Base-by-base conservation (phyloP, 73 alveolate genomes). In the Uronychia binucleata region DNA sequence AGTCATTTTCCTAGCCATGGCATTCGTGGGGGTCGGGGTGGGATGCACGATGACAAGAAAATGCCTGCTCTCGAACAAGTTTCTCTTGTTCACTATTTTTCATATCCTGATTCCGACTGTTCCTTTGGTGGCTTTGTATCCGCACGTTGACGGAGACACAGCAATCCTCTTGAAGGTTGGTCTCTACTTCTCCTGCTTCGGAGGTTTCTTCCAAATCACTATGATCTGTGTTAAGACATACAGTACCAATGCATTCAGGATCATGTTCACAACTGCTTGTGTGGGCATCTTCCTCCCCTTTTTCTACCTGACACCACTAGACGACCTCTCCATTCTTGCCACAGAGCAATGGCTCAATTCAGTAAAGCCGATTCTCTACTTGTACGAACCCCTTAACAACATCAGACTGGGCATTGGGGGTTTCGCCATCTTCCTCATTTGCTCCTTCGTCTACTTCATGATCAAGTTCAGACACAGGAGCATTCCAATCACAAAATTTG, bases 21-120 rank as follows among this genome's bases (percentile, higher is more conserved):
- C 19, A 11, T 46, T 46, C 67, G 19, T 46, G n/a, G 67, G 67
- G 5, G 5, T 5, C 19, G 67, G 67, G 67, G 19, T 46, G 5
- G 67, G 67, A 46, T 46, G 67, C 67, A 46, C 67, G 67, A 46
- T 46, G 67, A 46, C 67, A 5, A 46, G 67, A 46, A 46, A 46
- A 46, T 46, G 67, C 67, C 67, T 46, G 19, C 19, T 46, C n/a
- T 5, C 67, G 19, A 46, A 46, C 67, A 46, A 46, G 67, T 46
- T 46, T 46, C 19, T 46, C n/a, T 46, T 46, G 5, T 46, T 46
- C 67, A 46, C 67, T 46, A 11, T 46, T 5, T 46, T 46, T 19
- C 67, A 46, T 46, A 46, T 46, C 67, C n/a, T 46, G n/a, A 5
- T 46, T 11, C 67, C 67, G n/a, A 46, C 19, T 46, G 19, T 46